Evolutionary conservation across 2,329 filamentous ascomycete species (phyloP).

Genomic region (Chaetomium sp.): DNA sequence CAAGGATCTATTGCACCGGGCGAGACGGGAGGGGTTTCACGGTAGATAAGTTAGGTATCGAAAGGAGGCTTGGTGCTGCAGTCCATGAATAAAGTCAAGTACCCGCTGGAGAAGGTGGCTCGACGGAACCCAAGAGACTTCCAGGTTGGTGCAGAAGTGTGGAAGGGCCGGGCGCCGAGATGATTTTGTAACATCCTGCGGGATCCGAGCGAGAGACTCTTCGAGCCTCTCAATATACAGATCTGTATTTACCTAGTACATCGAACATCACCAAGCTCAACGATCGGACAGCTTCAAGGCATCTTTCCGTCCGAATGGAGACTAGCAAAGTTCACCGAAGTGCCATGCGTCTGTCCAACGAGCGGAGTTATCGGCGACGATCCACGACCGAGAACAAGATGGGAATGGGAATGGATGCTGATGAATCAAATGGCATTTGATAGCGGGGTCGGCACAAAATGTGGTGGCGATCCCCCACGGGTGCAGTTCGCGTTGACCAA

Average conservation of each 20-base stretch:
- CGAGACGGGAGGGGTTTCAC: slow-evolving; percentile 5
- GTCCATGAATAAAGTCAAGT: neutral
- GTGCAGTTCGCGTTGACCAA: neutral
- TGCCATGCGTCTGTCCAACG: neutral
- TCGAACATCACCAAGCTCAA: slow-evolving; percentile 8
- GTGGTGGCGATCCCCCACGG: slow-evolving; percentile 7
- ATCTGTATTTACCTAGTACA: neutral
- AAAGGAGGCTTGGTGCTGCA: neutral
- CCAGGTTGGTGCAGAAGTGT: no score
- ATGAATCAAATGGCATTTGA: slow-evolving; percentile 8
- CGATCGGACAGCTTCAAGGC: slow-evolving; percentile 1
- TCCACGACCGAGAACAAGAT: neutral
- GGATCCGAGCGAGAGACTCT: neutral
- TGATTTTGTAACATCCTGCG: neutral
- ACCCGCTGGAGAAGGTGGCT: neutral
- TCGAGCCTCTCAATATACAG: neutral
- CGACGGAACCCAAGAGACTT: no score
- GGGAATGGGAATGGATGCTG: slow-evolving; percentile 1
- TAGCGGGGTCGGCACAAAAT: slow-evolving; percentile 7
- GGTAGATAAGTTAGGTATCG: neutral
- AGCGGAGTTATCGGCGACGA: slow-evolving; percentile 20
- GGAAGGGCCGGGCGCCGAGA: neutral
- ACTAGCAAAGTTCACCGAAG: neutral
- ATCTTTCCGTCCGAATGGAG: neutral
- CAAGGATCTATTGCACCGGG: no score